A percentile compares a stretch with the other conserved stretches of the same genome.
Evolutionary conservation across 2,329 filamentous ascomycete species (phyloP).

Genomic region (Fusarium sp.): DNA sequence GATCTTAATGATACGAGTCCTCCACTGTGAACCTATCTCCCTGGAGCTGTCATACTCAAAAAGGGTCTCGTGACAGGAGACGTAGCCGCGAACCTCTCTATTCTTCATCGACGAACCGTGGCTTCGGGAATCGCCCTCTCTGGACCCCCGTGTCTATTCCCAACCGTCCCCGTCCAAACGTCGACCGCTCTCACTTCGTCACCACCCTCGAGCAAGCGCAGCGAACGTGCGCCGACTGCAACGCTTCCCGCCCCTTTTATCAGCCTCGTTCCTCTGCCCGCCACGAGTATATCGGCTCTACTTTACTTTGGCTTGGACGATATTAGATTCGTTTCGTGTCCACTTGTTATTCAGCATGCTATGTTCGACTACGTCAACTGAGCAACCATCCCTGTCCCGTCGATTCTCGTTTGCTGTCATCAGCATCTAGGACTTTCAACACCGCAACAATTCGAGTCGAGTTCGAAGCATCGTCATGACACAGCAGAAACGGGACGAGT

Average conservation of each 20-base stretch:
- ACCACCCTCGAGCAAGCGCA: conserved; percentile 18
- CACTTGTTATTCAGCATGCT: conserved; percentile 38
- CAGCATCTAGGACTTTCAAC: conserved; percentile 7
- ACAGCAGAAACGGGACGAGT: conserved; percentile 33
- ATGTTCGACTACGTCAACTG: conserved; percentile 10
- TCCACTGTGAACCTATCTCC: background rate
- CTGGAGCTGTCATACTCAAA: background rate
- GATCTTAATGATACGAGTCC: background rate
- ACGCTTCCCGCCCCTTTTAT: conserved; percentile 32
- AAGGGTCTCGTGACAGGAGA: conserved; percentile 17
- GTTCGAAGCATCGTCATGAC: conserved; percentile 34
- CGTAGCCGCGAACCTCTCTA: conserved; percentile 2
- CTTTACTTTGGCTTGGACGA: background rate
- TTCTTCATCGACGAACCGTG: background rate
- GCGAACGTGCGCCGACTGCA: conserved; percentile 24
- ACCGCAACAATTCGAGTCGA: conserved; percentile 11
- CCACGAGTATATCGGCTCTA: background rate
- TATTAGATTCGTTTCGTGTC: conserved; percentile 2
- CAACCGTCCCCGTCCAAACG: background rate
- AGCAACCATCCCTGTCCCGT: conserved; percentile 25
- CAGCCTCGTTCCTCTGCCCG: conserved; percentile 11
- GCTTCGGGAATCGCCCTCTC: background rate
- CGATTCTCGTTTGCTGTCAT: conserved; percentile 9
- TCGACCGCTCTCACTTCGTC: conserved; percentile 26
- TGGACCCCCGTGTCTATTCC: background rate